phyloP scores from a whole-genome alignment of 331 rosid genomes.

The Phaseolus coccineus region DNA sequence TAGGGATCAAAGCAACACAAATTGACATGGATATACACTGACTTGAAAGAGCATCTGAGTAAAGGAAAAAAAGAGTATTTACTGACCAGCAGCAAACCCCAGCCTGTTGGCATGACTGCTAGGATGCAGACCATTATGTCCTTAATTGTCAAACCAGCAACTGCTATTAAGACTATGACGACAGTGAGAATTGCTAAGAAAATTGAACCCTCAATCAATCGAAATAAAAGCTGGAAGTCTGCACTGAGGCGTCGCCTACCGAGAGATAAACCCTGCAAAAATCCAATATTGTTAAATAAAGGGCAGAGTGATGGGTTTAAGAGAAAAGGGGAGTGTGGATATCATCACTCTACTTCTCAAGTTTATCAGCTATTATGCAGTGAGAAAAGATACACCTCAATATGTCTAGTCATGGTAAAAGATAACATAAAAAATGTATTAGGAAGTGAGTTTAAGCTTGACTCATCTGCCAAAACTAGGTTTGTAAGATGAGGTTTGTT shows the following conservation, averaged over 20 bases:
- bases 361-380: slow-evolving; percentile 22
- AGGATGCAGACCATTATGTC: slow-evolving; percentile 81
- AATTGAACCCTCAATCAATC: slow-evolving; percentile 71
- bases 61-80: neutral
- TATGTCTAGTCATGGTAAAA: neutral
- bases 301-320: neutral
- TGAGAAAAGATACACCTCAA: slow-evolving; percentile 3
- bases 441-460: too few relatives aligned
- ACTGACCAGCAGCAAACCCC: slow-evolving; percentile 95
- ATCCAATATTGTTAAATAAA: slow-evolving; percentile 11
- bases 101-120: slow-evolving; percentile 95
- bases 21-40: neutral
- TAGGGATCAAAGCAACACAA: slow-evolving; percentile 18
- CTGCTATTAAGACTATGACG: slow-evolving; percentile 69
- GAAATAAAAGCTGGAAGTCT: slow-evolving; percentile 80
- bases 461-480: too few relatives aligned
- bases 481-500: too few relatives aligned
- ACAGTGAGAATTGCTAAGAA: slow-evolving; percentile 62
- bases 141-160: slow-evolving; percentile 66
- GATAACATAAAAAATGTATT: neutral
- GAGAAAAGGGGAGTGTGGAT: neutral
- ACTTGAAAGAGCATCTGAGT: neutral
- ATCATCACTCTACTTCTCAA: neutral
- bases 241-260: slow-evolving; percentile 92
- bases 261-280: slow-evolving; percentile 68